phyloP scores from a whole-genome alignment of 768 basidiomycete species.

The Hydnomerulius pinastri region DNA sequence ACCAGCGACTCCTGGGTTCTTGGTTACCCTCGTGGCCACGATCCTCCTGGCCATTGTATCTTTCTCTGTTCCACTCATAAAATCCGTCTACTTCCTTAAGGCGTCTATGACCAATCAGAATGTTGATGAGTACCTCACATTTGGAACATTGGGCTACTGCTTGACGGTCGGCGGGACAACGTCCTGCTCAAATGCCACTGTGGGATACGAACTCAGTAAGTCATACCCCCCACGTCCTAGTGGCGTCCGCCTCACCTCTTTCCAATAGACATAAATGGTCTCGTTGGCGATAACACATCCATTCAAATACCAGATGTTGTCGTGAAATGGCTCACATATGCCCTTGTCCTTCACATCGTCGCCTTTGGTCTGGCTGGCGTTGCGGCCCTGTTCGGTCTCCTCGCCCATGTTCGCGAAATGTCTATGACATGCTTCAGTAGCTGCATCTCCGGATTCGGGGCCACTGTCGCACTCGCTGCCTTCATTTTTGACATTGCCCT shows the following conservation, averaged over 20 bases:
- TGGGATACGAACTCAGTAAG: conserved; percentile 90
- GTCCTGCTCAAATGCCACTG: conserved; percentile 75
- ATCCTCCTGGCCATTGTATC: conserved; percentile 81
- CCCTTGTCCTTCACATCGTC: conserved; percentile 88
- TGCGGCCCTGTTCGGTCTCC: conserved; percentile 78
- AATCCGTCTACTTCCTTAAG: conserved; percentile 86
- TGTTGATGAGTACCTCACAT: conserved; percentile 63
- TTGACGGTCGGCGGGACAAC: conserved; percentile 52
- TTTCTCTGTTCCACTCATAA: conserved; percentile 89
- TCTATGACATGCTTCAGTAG: conserved; percentile 83
- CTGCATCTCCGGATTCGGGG: conserved; percentile 79
- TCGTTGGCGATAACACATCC: conserved; percentile 67
- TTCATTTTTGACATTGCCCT: conserved; percentile 92
- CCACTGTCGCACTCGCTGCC: conserved; percentile 75
- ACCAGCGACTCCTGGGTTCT: conserved; percentile 88
- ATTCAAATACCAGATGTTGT: conserved; percentile 79
- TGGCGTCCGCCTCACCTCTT: conserved; percentile 10
- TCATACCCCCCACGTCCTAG: conserved; percentile 11
- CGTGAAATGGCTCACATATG: conserved; percentile 96
- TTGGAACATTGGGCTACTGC: conserved; percentile 93
- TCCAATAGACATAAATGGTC: conserved; percentile 70
- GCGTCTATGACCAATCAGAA: conserved; percentile 56
- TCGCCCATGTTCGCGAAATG: conserved; percentile 87
- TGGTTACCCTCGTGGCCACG: conserved; percentile 80
- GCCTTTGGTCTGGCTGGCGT: conserved; percentile 74